Evolutionary conservation across 1,284 basidiomycete species (phyloP), one percentile per base, ranked within the genome.

Genomic region (Marasmius sp.): DNA sequence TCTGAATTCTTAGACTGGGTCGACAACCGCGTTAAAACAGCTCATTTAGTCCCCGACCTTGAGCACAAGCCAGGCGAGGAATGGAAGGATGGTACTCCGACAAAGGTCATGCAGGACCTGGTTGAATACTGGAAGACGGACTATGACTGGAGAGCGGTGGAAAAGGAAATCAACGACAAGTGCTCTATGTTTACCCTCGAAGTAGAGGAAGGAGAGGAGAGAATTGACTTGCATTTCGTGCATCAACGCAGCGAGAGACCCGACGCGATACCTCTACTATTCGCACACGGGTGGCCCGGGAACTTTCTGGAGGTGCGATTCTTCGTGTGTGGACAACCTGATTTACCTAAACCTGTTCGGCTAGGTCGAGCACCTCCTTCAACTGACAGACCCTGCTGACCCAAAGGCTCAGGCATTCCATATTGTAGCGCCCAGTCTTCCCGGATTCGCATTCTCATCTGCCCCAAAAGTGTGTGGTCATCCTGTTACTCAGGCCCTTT

Each of bases 261-360:
- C 56, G 68, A 72, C 37, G 79, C 80, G 0, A 74, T 81, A 33
- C 80, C 80, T 0, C 67, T 81, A 36, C 67, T 82, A 3, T 80
- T 81, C 61, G 73, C 77, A n/a, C 80, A 82, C 67, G 80, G 80
- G 6, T 81, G 79, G 80, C 81, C 80, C 0, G 80, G 81, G 6
- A 76, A 75, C 61, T 82, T 81, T 63, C 65, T 79, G 7, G 80
- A 81, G 68, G 79, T 76, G 33, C 22, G 65, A 38, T 16, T 38
- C 59, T 74, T 18, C 70, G 71, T 7, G 59, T 74, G n/a, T 58
- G 73, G 16, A 72, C 68, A 0, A 61, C 64, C 4, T 55, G 60
- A 1, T 65, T 65, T 10, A 49, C 68, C 14, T 70, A 73, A 43
- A 3, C 3, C 66, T 69, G 38, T 74, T 72, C 4, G 69, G 11